These are phyloP conservation scores for Groenewaldozyma auringiensis DNA, from an alignment of 1,139 yeast species.

Conservation along the genomic window DNA sequence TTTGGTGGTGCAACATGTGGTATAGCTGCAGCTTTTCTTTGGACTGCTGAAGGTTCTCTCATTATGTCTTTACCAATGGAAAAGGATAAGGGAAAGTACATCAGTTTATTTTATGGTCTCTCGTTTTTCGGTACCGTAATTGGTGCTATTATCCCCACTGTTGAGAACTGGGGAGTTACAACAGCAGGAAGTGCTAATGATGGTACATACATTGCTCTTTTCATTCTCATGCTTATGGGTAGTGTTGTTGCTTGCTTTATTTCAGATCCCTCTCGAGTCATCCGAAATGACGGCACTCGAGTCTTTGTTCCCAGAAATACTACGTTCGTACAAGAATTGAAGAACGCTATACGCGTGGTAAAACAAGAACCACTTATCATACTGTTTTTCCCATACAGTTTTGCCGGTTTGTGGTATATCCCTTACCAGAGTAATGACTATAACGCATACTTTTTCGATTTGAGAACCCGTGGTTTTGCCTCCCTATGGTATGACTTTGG, in stretches of 20 bases:
- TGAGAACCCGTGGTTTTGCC: constrained; percentile 39
- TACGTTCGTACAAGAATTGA: constrained; percentile 30
- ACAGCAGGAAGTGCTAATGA: constrained; percentile 33
- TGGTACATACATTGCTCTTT: constrained; percentile 49
- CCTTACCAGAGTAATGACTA: constrained; percentile 32
- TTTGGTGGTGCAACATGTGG: constrained; percentile 11
- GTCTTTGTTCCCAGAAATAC: constrained; percentile 10
- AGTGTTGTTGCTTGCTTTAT: constrained; percentile 42
- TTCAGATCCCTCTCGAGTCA: constrained; percentile 44
- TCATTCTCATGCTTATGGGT: constrained; percentile 47
- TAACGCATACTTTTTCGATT: constrained; percentile 48
- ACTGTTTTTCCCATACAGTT: constrained; percentile 35
- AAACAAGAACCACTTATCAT: constrained; percentile 39
- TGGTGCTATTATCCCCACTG: constrained; percentile 2
- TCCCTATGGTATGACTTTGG: background rate
- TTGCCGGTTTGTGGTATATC: background rate
- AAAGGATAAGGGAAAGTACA: constrained; percentile 7
- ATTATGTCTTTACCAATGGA: constrained; percentile 8
- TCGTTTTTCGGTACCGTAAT: constrained; percentile 1
- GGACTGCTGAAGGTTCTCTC: constrained; percentile 18
- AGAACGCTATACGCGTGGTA: constrained; percentile 35
- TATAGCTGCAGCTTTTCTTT: constrained; percentile 11
- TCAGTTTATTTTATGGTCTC: constrained; percentile 2
- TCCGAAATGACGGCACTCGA: constrained; percentile 44
- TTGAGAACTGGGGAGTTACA: background rate